These are phyloP conservation scores for Mycena galericulata DNA, from an alignment of 768 basidiomycete genomes.

Conservation along the genomic window DNA sequence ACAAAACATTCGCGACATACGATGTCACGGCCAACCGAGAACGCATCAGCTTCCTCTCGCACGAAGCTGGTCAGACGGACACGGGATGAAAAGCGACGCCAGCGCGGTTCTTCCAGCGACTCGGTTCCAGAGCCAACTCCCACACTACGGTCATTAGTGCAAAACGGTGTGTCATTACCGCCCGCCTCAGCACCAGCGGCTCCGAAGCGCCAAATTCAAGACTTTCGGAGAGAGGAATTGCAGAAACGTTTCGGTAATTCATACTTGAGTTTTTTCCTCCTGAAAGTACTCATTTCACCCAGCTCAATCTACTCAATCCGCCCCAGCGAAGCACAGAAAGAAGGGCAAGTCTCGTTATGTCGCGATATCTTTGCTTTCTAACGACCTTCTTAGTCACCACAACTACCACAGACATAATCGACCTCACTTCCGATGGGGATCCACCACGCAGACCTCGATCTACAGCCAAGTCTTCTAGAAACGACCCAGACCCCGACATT, in stretches of 20 bases:
- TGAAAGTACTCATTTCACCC: background rate
- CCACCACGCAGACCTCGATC: background rate
- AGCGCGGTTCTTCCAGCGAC: constrained; percentile 11
- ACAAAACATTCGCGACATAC: background rate
- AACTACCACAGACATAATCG: background rate
- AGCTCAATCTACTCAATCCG: constrained; percentile 24
- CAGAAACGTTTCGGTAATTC: constrained; percentile 13
- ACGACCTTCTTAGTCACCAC: background rate
- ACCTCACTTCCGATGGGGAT: constrained; percentile 4
- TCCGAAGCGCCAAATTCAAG: background rate
- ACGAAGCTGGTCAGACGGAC: constrained; percentile 24
- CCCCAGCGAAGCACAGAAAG: constrained; percentile 5
- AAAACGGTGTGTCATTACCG: background rate
- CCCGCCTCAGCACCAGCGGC: constrained; percentile 27
- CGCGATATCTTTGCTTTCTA: background rate
- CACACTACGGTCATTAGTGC: background rate
- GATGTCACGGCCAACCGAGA: background rate
- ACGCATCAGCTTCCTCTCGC: background rate
- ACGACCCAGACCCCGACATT: background rate
- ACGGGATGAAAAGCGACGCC: constrained; percentile 21
- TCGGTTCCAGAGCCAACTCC: background rate
- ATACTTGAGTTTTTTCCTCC: too few species aligned
- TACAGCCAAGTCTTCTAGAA: too few species aligned
- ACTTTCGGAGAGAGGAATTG: constrained; percentile 1
- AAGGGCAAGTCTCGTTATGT: background rate